phyloP scores from a whole-genome alignment of 257 asterid genomes.

The Echites panduratus region DNA sequence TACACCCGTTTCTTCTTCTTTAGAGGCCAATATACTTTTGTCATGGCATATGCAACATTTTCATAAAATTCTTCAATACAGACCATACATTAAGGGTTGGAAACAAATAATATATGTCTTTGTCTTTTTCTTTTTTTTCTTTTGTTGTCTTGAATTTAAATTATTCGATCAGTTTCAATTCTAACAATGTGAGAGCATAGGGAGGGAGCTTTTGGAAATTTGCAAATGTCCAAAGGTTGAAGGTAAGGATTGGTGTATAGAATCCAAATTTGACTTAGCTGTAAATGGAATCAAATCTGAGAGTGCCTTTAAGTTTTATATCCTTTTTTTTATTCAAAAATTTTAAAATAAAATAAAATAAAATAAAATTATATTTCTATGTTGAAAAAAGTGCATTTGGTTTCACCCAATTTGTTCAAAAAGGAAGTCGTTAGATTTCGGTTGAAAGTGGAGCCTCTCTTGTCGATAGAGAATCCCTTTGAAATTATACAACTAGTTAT shows the following conservation, averaged over 20 bases:
- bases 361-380: too few species aligned
- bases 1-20: background rate
- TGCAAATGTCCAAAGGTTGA: constrained; percentile 3
- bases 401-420: background rate
- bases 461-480: too few species aligned
- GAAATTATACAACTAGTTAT: too few species aligned
- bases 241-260: constrained; percentile 4
- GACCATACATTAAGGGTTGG: background rate
- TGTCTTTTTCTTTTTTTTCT: background rate
- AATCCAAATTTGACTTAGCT: constrained; percentile 24
- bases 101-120: background rate
- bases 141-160: too few species aligned
- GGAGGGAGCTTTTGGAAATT: background rate
- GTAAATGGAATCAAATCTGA: constrained; percentile 16
- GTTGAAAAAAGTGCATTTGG: background rate
- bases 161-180: background rate
- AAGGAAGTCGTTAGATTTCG: constrained; percentile 3
- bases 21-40: background rate
- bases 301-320: background rate
- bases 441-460: background rate
- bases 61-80: constrained; percentile 1
- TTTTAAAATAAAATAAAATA: too few species aligned
- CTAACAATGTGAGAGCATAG: background rate
- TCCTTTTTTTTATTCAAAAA: background rate
- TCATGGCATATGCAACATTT: background rate